phyloP scores from a whole-genome alignment of 2,329 filamentous ascomycete species.

The Rutstroemia sydowiana region DNA sequence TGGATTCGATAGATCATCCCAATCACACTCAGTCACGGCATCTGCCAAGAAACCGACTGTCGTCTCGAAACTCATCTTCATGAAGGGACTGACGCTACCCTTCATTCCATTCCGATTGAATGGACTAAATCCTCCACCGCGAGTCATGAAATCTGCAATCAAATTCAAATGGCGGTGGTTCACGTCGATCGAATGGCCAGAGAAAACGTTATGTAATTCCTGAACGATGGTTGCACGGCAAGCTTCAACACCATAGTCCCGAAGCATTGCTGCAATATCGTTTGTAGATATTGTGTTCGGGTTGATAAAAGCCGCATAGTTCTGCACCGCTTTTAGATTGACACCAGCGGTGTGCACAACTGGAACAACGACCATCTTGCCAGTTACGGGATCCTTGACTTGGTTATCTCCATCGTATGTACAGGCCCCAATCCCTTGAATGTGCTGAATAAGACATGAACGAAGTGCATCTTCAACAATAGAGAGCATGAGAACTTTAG shows the following conservation, averaged over 20 bases:
- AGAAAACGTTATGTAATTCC: conserved; percentile 81
- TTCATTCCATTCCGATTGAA: conserved; percentile 89
- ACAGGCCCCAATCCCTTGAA: conserved; percentile 68
- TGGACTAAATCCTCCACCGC: conserved; percentile 77
- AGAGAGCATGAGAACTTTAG: conserved; percentile 89
- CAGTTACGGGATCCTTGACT: conserved; percentile 39
- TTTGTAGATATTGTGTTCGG: conserved; percentile 84
- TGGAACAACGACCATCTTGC: conserved; percentile 41
- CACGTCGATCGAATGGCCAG: conserved; percentile 83
- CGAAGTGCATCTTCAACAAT: conserved; percentile 76
- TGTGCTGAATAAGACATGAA: conserved; percentile 78
- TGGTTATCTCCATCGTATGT: conserved; percentile 57
- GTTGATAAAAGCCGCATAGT: conserved; percentile 77
- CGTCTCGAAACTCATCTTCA: conserved; percentile 99
- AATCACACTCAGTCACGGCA: conserved; percentile 82
- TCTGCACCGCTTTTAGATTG: conserved; percentile 86
- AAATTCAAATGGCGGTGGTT: conserved; percentile 89
- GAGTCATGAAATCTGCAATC: conserved; percentile 97
- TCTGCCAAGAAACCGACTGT: conserved; percentile 91
- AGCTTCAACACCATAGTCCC: conserved; percentile 87
- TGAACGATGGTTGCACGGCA: conserved; percentile 79
- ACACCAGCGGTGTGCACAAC: conserved; percentile 75
- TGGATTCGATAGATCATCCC: conserved; percentile 79
- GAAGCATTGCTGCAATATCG: conserved; percentile 79
- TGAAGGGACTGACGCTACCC: conserved; percentile 81